Conservation (phyloP, 768 basidiomycete species). For the Pisolithus marmoratus region DNA sequence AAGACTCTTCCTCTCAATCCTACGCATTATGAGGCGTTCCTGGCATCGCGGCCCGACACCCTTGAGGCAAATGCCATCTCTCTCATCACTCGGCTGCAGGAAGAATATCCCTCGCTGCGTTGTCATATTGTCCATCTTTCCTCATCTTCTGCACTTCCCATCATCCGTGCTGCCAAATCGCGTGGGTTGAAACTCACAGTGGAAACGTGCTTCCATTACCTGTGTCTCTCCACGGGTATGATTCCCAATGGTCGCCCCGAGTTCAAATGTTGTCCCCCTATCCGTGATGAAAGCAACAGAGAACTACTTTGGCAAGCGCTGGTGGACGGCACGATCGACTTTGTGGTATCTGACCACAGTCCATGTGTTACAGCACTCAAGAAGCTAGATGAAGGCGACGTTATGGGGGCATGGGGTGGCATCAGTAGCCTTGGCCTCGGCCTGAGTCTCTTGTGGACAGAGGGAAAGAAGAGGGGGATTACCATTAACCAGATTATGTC, state of each 20-base stretch:
- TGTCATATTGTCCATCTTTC: constrained; percentile 97
- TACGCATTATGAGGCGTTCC: constrained; percentile 70
- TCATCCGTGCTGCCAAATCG: constrained; percentile 63
- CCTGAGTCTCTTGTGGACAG: constrained; percentile 84
- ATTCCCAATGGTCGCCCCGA: constrained; percentile 76
- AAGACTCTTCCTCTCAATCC: constrained; percentile 34
- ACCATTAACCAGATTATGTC: constrained; percentile 55
- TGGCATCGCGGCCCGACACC: constrained; percentile 74
- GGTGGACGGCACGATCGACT: constrained; percentile 79
- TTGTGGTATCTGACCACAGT: constrained; percentile 93
- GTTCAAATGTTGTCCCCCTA: constrained; percentile 96
- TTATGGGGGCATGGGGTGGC: constrained; percentile 94
- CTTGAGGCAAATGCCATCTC: constrained; percentile 81
- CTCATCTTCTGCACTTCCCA: constrained; percentile 72
- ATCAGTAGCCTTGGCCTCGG: constrained; percentile 90
- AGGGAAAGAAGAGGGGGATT: constrained; percentile 52
- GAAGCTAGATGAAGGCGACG: constrained; percentile 65
- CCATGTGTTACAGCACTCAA: constrained; percentile 85
- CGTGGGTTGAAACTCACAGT: constrained; percentile 72
- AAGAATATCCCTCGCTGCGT: constrained; percentile 57
- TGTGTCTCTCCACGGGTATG: constrained; percentile 65
- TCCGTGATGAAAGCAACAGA: constrained; percentile 68
- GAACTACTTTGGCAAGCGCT: constrained; percentile 79
- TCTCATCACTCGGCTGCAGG: constrained; percentile 64
- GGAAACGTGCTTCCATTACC: constrained; percentile 98